phyloP scores from a whole-genome alignment of 2,329 filamentous ascomycete genomes.

The Microcera coccophila region DNA sequence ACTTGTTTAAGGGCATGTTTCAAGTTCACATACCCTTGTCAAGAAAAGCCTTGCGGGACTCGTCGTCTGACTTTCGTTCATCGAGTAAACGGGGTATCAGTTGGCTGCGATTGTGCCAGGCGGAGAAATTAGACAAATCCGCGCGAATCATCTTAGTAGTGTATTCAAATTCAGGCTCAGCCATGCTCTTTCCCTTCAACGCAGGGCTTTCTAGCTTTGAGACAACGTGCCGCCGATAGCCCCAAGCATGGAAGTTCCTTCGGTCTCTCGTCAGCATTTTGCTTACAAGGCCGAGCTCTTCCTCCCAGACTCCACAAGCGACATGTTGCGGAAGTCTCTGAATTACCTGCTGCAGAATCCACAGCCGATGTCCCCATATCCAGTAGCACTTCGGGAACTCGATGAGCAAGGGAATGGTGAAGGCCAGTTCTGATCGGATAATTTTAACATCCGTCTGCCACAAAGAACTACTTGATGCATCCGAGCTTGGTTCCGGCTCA shows the following conservation, averaged over 20 bases:
- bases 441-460: constrained; percentile 41
- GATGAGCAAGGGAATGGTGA: constrained; percentile 78
- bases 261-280: constrained; percentile 87
- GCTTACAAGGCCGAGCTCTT: constrained; percentile 74
- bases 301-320: constrained; percentile 70
- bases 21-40: constrained; percentile 54
- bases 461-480: constrained; percentile 11
- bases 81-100: constrained; percentile 72
- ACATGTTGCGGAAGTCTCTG: constrained; percentile 52
- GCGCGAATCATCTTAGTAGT: constrained; percentile 80
- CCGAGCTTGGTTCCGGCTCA: constrained; percentile 14
- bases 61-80: constrained; percentile 63
- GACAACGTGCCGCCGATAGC: constrained; percentile 78
- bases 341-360: constrained; percentile 73
- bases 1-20: background rate
- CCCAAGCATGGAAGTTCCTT: constrained; percentile 96
- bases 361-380: constrained; percentile 96
- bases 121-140: constrained; percentile 94
- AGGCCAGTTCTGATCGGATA: constrained; percentile 70
- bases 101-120: constrained; percentile 88
- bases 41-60: constrained; percentile 63
- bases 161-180: constrained; percentile 79
- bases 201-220: constrained; percentile 62
- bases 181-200: constrained; percentile 58
- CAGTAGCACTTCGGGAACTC: constrained; percentile 97